Conservation (phyloP, 1,139 yeast species). For the Candida smagusa region DNA sequence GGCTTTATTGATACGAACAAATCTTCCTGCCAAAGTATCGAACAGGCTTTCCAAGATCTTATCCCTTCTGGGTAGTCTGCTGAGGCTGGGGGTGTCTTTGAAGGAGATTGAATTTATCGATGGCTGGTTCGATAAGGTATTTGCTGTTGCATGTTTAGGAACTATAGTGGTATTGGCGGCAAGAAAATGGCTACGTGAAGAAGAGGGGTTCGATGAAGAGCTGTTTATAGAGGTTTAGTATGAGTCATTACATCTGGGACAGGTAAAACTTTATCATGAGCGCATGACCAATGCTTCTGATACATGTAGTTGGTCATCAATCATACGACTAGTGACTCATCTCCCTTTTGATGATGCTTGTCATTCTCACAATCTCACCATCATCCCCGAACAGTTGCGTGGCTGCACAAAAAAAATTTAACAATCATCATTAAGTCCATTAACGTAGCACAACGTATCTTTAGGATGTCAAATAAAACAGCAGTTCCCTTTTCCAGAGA, state of each 20-base stretch:
- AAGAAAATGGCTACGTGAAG: conserved; percentile 12
- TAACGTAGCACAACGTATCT: background rate
- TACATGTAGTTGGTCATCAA: background rate
- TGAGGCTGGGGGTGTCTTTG: conserved; percentile 17
- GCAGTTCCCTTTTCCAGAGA: conserved; percentile 70
- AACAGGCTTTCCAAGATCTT: conserved; percentile 45
- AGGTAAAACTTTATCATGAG: background rate
- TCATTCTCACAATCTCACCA: no score
- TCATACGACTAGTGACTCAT: background rate
- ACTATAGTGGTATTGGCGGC: conserved; percentile 47
- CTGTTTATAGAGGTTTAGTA: background rate
- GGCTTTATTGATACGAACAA: conserved; percentile 70
- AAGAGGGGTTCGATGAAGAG: background rate
- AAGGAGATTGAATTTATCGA: conserved; percentile 63
- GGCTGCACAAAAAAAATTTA: no score
- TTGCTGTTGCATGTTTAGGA: conserved; percentile 52
- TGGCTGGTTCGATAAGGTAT: conserved; percentile 76
- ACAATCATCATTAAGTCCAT: background rate
- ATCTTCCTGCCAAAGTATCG: conserved; percentile 62
- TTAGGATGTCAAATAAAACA: conserved; percentile 10
- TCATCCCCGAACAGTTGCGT: no score
- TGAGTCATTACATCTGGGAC: background rate
- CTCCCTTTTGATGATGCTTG: background rate
- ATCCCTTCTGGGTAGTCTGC: conserved; percentile 36
- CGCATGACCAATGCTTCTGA: background rate